Base-by-base conservation (phyloP, 2,329 filamentous ascomycete genomes). In the Stenocarpella maydis region DNA sequence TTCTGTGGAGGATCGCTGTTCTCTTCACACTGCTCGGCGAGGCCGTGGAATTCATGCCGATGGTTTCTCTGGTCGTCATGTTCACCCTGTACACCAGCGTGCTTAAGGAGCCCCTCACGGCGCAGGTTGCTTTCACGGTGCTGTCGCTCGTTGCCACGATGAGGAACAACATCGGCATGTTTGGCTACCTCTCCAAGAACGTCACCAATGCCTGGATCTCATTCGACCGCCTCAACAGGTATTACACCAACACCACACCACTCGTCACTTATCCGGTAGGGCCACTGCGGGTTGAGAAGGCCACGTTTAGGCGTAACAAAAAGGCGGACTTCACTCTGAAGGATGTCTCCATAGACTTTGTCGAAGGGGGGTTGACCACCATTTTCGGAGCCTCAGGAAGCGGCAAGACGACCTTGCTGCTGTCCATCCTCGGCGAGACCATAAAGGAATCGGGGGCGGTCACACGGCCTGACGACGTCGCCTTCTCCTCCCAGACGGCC, bases 91-190 rank as follows among this genome's bases (percentile, higher is more conserved):
- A 88, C 66, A 83, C 86, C 2, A 79, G 82, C 1, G 80, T 86
- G 15, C 80, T 82, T 31, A 79, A 83, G 65, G 78, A 82, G 69
- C 81, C 81, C 4, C 79, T 89, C 17, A 84, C 85, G 10, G 86
- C 87, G 15, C 84, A 86, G n/a, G 80, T 85, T 47, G 87, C 87
- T 12, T 89, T 89, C 72, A 89, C 87, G 3, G 84, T 87, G 1
- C 81, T 88, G 10, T 83, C 81, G 9, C 80, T 89, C 9, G 82
- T 88, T 72, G 83, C 84, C 72, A 86, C 82, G 2, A 80, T 89
- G 67, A 83, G 87, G 21, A 79, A 82, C 61, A 87, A 88, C 67
- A 80, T 88, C 52, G 80, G 82, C 66, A 85, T 85, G 79, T 79
- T 84, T 7, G 86, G 84, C 31, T 79, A 79, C 21, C 78, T 86